A percentile compares a stretch with the other conserved stretches of the same genome.
These are phyloP conservation scores for Pseudogymnoascus sp. DNA, from an alignment of 2,329 filamentous ascomycete genomes.

Conservation along the genomic window DNA sequence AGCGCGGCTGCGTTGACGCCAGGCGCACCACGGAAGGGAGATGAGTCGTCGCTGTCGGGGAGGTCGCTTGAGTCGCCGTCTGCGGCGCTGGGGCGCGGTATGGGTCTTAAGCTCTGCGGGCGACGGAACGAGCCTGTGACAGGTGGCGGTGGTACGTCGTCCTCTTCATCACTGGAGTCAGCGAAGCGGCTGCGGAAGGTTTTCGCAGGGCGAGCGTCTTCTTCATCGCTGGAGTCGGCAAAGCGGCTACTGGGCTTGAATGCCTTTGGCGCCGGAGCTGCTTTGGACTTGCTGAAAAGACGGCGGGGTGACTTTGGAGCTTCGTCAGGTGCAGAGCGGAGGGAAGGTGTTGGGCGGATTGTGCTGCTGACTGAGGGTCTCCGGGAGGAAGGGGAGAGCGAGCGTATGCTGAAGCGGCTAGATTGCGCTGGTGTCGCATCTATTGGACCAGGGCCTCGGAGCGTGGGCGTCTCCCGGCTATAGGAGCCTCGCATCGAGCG, in stretches of 20 bases:
- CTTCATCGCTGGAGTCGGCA: constrained; percentile 27
- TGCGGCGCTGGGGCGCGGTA: constrained; percentile 38
- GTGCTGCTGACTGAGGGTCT: constrained; percentile 31
- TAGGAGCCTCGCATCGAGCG: constrained; percentile 58
- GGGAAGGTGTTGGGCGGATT: background rate
- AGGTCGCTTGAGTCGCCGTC: constrained; percentile 53
- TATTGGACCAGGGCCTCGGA: constrained; percentile 25
- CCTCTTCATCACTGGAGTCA: constrained; percentile 56
- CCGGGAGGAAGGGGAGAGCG: constrained; percentile 52
- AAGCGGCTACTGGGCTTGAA: constrained; percentile 15
- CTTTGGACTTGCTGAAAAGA: constrained; percentile 18
- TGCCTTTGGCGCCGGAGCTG: constrained; percentile 10
- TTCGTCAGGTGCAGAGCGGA: background rate
- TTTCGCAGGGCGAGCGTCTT: constrained; percentile 23
- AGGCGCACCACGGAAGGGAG: background rate
- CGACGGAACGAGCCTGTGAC: constrained; percentile 16
- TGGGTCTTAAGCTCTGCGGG: constrained; percentile 36
- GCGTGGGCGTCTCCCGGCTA: constrained; percentile 18
- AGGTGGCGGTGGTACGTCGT: constrained; percentile 25
- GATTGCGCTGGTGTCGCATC: constrained; percentile 35
- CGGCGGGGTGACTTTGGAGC: background rate
- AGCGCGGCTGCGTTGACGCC: constrained; percentile 18
- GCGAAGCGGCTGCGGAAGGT: constrained; percentile 44
- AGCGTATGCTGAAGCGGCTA: constrained; percentile 62
- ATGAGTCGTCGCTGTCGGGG: constrained; percentile 47